Evolutionary conservation across 2,329 filamentous ascomycete genomes (phyloP).

Genomic region (Fusarium sp.): DNA sequence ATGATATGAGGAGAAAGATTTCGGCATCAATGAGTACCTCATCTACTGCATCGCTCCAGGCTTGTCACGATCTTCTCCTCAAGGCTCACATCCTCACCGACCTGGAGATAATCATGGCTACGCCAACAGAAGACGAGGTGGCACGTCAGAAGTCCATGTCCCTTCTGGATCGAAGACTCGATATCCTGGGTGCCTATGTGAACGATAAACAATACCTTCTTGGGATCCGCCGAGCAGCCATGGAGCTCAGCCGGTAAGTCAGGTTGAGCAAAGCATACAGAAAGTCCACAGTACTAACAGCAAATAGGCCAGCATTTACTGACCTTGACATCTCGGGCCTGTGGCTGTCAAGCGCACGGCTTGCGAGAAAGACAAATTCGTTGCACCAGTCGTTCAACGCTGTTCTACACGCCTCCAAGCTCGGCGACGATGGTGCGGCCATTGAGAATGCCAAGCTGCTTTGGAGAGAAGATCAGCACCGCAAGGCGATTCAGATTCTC

Average conservation of each 20-base stretch:
- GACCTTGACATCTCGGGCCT: conserved; percentile 82
- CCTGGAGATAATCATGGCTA: conserved; percentile 78
- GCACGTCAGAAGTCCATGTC: conserved; percentile 49
- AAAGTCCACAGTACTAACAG: conserved; percentile 6
- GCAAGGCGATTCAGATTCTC: conserved; percentile 93
- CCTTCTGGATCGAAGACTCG: conserved; percentile 79
- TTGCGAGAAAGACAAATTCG: conserved; percentile 87
- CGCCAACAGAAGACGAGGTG: conserved; percentile 57
- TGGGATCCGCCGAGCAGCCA: conserved; percentile 85
- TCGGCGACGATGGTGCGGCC: conserved; percentile 87
- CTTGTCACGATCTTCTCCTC: conserved; percentile 86
- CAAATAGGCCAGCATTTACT: conserved; percentile 67
- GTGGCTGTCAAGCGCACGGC: conserved; percentile 86
- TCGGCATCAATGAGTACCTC: conserved; percentile 81
- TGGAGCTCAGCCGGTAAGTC: conserved; percentile 79
- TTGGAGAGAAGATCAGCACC: conserved; percentile 92
- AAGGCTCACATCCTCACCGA: conserved; percentile 91
- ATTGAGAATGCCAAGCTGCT: conserved; percentile 94
- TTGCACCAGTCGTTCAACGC: conserved; percentile 93
- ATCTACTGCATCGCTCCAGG: conserved; percentile 82
- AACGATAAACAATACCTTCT: conserved; percentile 95
- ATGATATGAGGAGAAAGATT: conserved; percentile 75
- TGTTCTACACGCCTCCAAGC: conserved; percentile 85
- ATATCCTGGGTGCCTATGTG: conserved; percentile 88
- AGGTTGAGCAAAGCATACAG: not conserved